These are phyloP conservation scores for Monosporozyma servazzii DNA, from an alignment of 805 yeast genomes.

Conservation along the genomic window DNA sequence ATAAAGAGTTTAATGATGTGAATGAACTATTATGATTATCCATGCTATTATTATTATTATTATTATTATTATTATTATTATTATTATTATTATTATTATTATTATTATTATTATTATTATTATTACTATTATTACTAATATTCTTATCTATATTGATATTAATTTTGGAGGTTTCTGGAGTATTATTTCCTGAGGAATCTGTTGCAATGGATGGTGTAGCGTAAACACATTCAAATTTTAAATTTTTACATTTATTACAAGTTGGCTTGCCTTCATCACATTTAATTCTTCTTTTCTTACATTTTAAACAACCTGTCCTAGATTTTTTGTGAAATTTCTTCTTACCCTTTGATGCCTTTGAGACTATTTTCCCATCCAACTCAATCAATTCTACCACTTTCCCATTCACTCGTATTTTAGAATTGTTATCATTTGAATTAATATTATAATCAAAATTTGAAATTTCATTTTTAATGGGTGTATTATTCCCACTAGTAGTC, in stretches of 20 bases:
- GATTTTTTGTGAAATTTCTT: constrained; percentile 86
- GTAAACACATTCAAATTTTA: constrained; percentile 73
- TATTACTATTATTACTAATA: no score
- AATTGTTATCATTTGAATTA: constrained; percentile 1
- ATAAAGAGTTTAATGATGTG: background rate
- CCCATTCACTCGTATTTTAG: constrained; percentile 11
- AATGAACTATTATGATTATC: background rate
- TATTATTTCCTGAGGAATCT: background rate
- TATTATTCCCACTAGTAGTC: background rate
- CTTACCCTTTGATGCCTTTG: constrained; percentile 50
- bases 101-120: background rate
- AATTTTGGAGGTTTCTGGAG: background rate
- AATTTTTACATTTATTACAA: constrained; percentile 69
- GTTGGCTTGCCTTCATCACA: constrained; percentile 82
- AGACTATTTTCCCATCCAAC: constrained; percentile 33
- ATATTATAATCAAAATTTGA: background rate
- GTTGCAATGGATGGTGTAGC: constrained; percentile 6
- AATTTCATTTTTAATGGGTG: background rate
- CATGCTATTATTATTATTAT: background rate
- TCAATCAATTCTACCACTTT: constrained; percentile 29
- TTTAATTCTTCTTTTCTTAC: constrained; percentile 83
- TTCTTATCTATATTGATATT: background rate
- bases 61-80: background rate
- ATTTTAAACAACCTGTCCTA: constrained; percentile 79
- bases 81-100: background rate